Evolutionary conservation across 331 rosid species (phyloP), one percentile per base, ranked within the genome.

Genomic region (Malus hybrid): DNA sequence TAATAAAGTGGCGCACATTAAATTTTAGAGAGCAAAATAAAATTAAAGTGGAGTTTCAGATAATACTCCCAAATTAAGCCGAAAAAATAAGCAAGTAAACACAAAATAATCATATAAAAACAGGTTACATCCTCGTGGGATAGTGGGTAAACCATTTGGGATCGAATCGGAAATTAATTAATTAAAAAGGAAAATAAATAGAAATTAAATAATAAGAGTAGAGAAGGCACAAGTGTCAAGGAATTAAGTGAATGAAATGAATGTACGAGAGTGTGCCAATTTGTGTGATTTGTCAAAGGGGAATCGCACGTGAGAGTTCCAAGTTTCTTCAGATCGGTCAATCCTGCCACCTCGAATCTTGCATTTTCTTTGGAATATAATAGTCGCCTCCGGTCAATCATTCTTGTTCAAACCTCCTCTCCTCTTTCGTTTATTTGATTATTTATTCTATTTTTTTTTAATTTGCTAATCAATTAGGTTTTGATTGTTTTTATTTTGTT

Each of bases 301-400:
- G 67, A 61, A 46, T 66, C 63, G 83, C 90, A 86, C 82, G 86
- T 83, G 90, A 83, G 79, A 74, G n/a, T 46, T 75, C 54, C 71
- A 16, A 63, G 54, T n/a, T 67, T 63, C 9, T 29, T 19, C 56
- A 34, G 62, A 80, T 80, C 76, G 56, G 76, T 74, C 82, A 78
- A 74, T 73, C 70, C 76, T 74, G 44, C 76, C 55, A 65, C 88
- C 89, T 86, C 83, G 86, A 89, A 34, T 82, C 80, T 36, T 29
- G 50, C 79, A 68, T 42, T 67, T 73, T 72, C 72, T 86, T 67
- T 77, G 78, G 77, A 10, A 62, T 69, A 57, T 54, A 44, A 66
- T 11, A 19, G 5, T 27, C 10, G 19, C 70, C 22, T 57, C 55
- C 20, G 55, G 83, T 74, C 80, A 78, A 83, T 75, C 71, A 78